Evolutionary conservation across 768 basidiomycete species (phyloP).

Genomic region (Phylloporus scabripes): DNA sequence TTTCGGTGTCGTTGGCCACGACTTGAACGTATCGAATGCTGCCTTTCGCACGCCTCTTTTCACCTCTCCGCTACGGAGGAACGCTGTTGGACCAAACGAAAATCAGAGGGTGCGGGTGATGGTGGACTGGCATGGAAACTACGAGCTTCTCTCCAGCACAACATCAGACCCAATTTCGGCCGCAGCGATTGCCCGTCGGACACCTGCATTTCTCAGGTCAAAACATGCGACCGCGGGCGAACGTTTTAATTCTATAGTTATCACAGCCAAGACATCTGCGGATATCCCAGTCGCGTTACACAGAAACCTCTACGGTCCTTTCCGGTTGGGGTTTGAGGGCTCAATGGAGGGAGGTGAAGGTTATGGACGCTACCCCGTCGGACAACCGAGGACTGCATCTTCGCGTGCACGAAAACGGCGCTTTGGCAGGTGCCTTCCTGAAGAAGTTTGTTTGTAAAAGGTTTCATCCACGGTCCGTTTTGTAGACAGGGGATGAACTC

Average conservation of each 20-base stretch:
- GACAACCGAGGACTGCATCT: slow-evolving; percentile 3
- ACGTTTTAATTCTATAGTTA: not conserved
- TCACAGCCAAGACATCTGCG: not conserved
- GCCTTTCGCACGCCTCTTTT: not conserved
- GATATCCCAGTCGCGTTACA: slow-evolving; percentile 2
- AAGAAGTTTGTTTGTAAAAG: slow-evolving; percentile 10
- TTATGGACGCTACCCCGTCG: slow-evolving; percentile 8
- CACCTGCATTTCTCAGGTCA: slow-evolving; percentile 1
- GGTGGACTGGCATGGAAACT: slow-evolving; percentile 18
- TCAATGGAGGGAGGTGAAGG: not conserved
- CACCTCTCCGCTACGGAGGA: not conserved
- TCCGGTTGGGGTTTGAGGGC: slow-evolving; percentile 13
- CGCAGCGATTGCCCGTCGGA: slow-evolving; percentile 15
- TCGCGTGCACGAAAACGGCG: slow-evolving; percentile 5
- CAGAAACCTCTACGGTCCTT: slow-evolving; percentile 18
- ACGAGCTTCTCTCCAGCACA: slow-evolving; percentile 13
- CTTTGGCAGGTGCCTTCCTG: slow-evolving; percentile 14
- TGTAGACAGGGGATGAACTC: not conserved
- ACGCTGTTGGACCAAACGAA: not conserved
- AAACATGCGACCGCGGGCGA: not conserved
- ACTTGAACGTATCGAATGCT: not conserved
- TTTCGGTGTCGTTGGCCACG: slow-evolving; percentile 9
- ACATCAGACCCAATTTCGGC: not conserved
- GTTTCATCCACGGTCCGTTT: not conserved
- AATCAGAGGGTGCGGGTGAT: slow-evolving; percentile 4